Conservation (phyloP, 805 yeast genomes). For the Lachancea lanzarotensis region DNA sequence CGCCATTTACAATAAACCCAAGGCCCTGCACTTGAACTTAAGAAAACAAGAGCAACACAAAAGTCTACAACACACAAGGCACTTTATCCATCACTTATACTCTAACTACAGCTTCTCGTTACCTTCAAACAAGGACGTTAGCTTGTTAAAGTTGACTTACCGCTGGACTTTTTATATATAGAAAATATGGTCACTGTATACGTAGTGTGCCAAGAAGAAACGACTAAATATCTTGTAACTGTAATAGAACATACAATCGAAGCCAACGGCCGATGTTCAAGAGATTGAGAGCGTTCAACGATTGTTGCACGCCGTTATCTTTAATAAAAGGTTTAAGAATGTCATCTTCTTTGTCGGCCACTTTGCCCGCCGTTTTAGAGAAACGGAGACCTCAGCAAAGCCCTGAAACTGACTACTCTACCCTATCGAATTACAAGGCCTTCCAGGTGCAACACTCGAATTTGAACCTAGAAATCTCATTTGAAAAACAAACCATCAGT, state of each 20-base stretch:
- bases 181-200: background rate
- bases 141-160: too few relatives aligned
- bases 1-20: too few relatives aligned
- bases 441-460: conserved; percentile 48
- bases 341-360: background rate
- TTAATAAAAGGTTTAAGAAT: background rate
- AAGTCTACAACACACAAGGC: too few relatives aligned
- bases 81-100: too few relatives aligned
- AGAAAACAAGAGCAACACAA: too few relatives aligned
- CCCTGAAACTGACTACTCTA: conserved; percentile 66
- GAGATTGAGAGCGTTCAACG: background rate
- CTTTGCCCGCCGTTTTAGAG: conserved; percentile 25
- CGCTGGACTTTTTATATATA: too few relatives aligned
- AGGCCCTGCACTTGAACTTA: too few relatives aligned
- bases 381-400: conserved; percentile 28
- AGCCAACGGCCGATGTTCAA: background rate
- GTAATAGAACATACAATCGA: too few relatives aligned
- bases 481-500: conserved; percentile 42
- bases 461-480: conserved; percentile 48
- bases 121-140: too few relatives aligned
- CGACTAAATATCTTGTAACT: too few relatives aligned
- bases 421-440: conserved; percentile 61
- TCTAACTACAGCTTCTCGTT: too few relatives aligned
- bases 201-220: background rate
- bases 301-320: background rate